phyloP scores from a whole-genome alignment of 139 green algal genomes.

The Chlorella ohadii region DNA sequence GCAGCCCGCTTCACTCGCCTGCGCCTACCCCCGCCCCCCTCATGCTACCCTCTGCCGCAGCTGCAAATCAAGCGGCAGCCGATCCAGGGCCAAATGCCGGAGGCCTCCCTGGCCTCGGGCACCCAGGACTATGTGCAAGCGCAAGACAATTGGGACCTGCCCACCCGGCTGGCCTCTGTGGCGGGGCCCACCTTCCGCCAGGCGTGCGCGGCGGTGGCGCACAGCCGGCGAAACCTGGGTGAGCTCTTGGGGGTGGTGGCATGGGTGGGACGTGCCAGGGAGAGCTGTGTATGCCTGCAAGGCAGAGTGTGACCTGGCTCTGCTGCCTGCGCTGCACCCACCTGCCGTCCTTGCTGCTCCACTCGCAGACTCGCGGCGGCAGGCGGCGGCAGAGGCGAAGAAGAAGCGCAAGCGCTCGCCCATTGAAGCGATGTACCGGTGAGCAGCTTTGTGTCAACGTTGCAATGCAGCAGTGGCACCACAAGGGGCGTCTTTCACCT shows the following conservation, averaged over 20 bases:
- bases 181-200: neutral
- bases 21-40: neutral
- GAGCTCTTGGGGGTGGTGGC: neutral
- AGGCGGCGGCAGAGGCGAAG: neutral
- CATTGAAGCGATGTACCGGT: constrained; percentile 21
- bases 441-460: too few relatives aligned
- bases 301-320: too few relatives aligned
- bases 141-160: neutral
- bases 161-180: neutral
- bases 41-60: neutral
- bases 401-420: neutral
- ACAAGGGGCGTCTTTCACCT: too few relatives aligned
- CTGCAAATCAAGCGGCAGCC: neutral
- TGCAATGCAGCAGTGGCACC: too few relatives aligned
- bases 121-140: neutral
- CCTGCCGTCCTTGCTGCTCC: neutral
- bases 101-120: neutral
- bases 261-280: too few relatives aligned
- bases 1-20: too few relatives aligned
- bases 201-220: neutral
- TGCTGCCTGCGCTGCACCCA: neutral
- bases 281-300: too few relatives aligned
- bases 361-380: neutral
- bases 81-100: neutral
- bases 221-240: neutral